Evolutionary conservation across 495 filamentous ascomycete genomes (phyloP).

Genomic region (Hapsidospora chrysogenum): DNA sequence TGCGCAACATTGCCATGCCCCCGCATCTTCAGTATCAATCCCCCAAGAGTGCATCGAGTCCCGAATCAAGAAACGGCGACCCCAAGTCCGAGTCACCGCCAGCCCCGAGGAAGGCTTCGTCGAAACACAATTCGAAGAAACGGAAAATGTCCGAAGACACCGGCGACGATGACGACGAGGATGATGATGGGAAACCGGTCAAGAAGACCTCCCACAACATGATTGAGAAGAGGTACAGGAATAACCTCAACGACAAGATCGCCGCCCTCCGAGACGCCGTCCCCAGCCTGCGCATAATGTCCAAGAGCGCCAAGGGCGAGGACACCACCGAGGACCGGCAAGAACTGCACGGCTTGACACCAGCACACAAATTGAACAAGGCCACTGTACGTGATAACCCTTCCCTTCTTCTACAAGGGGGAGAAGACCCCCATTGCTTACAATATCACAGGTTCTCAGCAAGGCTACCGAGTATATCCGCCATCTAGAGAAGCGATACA

Average conservation of each 20-base stretch:
- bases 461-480: constrained; percentile 95
- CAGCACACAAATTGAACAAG: constrained; percentile 88
- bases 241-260: constrained; percentile 94
- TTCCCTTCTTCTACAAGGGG: background rate
- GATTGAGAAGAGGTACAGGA: constrained; percentile 93
- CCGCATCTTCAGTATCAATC: constrained; percentile 35
- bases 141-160: constrained; percentile 42
- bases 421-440: background rate
- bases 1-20: constrained; percentile 40
- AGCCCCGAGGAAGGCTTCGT: constrained; percentile 29
- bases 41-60: constrained; percentile 32
- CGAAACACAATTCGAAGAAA: constrained; percentile 36
- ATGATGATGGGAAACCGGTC: constrained; percentile 51
- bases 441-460: constrained; percentile 41
- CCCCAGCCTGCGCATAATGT: constrained; percentile 65
- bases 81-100: no score
- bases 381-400: constrained; percentile 55
- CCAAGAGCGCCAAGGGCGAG: constrained; percentile 47
- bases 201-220: constrained; percentile 96
- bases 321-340: constrained; percentile 57
- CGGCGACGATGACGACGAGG: constrained; percentile 29
- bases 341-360: constrained; percentile 59
- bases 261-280: constrained; percentile 78
- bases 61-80: constrained; percentile 27
- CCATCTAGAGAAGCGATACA: constrained; percentile 81